Evolutionary conservation across 2,329 filamentous ascomycete species (phyloP), one percentile per base, ranked within the genome.

Genomic region (Apiospora aurea): DNA sequence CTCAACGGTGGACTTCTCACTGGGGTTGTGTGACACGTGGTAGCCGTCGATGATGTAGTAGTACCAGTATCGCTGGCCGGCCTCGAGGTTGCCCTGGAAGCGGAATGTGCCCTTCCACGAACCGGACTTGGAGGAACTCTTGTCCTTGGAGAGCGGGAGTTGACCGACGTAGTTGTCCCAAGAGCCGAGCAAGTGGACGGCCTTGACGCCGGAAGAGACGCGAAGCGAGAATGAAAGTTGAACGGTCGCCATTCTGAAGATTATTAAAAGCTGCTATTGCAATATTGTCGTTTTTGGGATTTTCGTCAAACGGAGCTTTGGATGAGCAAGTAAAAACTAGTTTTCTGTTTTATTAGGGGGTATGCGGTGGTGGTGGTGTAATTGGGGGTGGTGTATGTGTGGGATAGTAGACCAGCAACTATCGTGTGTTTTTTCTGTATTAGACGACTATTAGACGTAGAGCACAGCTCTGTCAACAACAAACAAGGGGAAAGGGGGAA

Each of bases 21-120:
- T 94, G 77, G 96, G 95, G 86, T 98, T 96, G 89, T 98, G 96
- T 74, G 95, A 95, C 83, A 97, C 93, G 84, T 98, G 95, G 91
- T 98, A 98, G 78, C 96, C 96, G 83, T 99, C 96, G 84, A 98
- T 96, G 91, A 98, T 98, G 89, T 98, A 99, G 91, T 99, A 99
- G 92, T 98, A 99, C 96, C 96, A 99, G 91, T 98, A 98, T 82
- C 96, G 92, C 82, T 94, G 91, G 82, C 96, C 95, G 79, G 94
- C 88, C 87, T 96, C 92, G 79, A 98, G 90, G 73, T 94, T 96
- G 74, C 92, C 93, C 85, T 96, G 93, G 87, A 99, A 98, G 86
- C 94, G 93, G 88, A 99, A 98, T 80, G 94, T 97, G 81, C 96
- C 96, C 83, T 95, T 94, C 95, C 96, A 98, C 78, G 93, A 93